Evolutionary conservation across 495 filamentous ascomycete species (phyloP).

Genomic region (Hyaloscypha variabilis): DNA sequence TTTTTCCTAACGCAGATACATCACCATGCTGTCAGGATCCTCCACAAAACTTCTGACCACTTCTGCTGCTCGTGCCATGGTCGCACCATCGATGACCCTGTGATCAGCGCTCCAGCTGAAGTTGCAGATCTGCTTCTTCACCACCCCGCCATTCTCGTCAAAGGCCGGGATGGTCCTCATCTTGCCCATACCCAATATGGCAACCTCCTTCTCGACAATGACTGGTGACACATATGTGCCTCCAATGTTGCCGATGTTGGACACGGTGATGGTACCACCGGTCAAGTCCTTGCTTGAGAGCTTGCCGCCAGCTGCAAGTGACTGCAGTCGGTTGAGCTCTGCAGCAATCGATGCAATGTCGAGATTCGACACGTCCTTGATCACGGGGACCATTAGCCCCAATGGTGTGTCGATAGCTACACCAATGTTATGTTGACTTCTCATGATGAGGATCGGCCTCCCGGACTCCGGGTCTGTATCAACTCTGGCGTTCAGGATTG

Average conservation of each 20-base stretch:
- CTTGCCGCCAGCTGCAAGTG: conserved; percentile 71
- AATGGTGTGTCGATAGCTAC: conserved; percentile 92
- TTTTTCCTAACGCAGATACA: conserved; percentile 47
- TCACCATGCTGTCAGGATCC: conserved; percentile 81
- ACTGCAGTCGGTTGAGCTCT: conserved; percentile 74
- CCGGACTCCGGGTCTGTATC: conserved; percentile 51
- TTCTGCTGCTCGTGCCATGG: conserved; percentile 86
- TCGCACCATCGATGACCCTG: conserved; percentile 91
- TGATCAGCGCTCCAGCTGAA: conserved; percentile 99
- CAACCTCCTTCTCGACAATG: conserved; percentile 86
- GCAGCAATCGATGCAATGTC: conserved; percentile 76
- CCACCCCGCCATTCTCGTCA: conserved; percentile 49
- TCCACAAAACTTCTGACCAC: conserved; percentile 76
- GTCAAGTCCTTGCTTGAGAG: conserved; percentile 74
- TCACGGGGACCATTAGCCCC: conserved; percentile 92
- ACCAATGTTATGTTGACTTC: conserved; percentile 90
- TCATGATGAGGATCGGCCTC: conserved; percentile 73
- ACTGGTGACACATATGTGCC: conserved; percentile 90
- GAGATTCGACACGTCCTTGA: conserved; percentile 77
- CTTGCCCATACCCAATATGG: conserved; percentile 88
- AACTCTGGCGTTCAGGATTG: conserved; percentile 84
- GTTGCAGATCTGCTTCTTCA: conserved; percentile 70
- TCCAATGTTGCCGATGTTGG: conserved; percentile 96
- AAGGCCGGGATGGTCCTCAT: conserved; percentile 76
- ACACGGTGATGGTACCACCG: conserved; percentile 92